Percentiles rank a stretch among this genome's conserved stretches.
Evolutionary conservation across 306 rosid species (phyloP).

Genomic region (Gleditsia sinensis): DNA sequence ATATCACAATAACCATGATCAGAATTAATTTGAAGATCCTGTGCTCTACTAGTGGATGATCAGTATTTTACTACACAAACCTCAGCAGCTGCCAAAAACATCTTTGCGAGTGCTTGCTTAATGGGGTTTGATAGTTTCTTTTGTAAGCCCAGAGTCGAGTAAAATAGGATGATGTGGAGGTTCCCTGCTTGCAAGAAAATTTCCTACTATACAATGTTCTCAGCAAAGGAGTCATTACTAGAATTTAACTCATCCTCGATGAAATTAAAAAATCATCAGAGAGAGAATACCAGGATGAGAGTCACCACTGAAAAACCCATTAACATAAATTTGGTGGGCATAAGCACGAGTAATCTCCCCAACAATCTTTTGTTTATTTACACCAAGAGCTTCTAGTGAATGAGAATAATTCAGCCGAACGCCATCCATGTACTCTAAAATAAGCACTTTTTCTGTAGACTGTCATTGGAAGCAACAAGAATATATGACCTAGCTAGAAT

Average conservation of each 20-base stretch:
- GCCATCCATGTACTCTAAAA: slow-evolving; percentile 97
- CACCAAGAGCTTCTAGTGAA: slow-evolving; percentile 70
- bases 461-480: slow-evolving; percentile 50
- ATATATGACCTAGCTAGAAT: slow-evolving; percentile 25
- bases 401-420: slow-evolving; percentile 87
- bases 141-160: slow-evolving; percentile 73
- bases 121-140: slow-evolving; percentile 48
- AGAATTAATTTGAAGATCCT: too few relatives aligned
- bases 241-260: slow-evolving; percentile 3
- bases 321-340: slow-evolving; percentile 94
- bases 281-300: slow-evolving; percentile 86
- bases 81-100: slow-evolving; percentile 77
- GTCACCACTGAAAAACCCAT: slow-evolving; percentile 97
- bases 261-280: neutral
- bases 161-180: slow-evolving; percentile 55
- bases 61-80: too few relatives aligned
- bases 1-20: too few relatives aligned
- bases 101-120: slow-evolving; percentile 69
- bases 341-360: slow-evolving; percentile 99
- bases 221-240: slow-evolving; percentile 7
- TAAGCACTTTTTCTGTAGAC: slow-evolving; percentile 87
- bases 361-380: slow-evolving; percentile 77
- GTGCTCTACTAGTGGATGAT: too few relatives aligned
- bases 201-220: slow-evolving; percentile 64
- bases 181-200: slow-evolving; percentile 98